Percentiles rank a stretch among this genome's conserved stretches.
Evolutionary conservation across 208 protist species (phyloP).

Genomic region (Borovskyia barvae): DNA sequence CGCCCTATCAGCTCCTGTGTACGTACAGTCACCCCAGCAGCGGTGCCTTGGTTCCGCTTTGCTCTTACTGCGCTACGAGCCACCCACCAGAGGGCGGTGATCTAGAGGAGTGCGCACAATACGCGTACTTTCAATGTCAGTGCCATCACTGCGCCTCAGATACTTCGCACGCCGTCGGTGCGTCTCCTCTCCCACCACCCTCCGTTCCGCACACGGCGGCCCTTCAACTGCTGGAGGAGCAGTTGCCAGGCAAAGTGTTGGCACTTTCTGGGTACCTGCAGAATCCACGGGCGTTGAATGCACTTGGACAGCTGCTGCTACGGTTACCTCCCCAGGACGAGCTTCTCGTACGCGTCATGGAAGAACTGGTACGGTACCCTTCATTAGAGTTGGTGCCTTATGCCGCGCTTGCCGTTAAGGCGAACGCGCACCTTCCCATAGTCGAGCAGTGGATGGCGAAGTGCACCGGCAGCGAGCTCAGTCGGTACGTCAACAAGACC

Average conservation of each 20-base stretch:
- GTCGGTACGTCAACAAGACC: conserved; percentile 33
- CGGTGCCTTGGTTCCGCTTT: conserved; percentile 30
- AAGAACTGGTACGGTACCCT: conserved; percentile 26
- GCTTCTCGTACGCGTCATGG: conserved; percentile 37
- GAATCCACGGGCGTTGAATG: conserved; percentile 42
- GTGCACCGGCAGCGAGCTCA: conserved; percentile 27
- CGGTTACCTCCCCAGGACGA: conserved; percentile 34
- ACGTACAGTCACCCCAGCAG: conserved; percentile 31
- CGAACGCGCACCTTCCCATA: conserved; percentile 12
- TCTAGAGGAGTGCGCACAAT: conserved; percentile 28
- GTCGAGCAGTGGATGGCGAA: conserved; percentile 17
- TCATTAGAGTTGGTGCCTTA: conserved; percentile 26
- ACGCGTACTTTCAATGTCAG: conserved; percentile 66
- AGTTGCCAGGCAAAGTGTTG: conserved; percentile 20
- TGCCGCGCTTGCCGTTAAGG: conserved; percentile 26
- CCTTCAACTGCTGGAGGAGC: conserved; percentile 30
- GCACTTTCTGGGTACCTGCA: conserved; percentile 16
- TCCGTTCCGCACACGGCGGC: conserved; percentile 36
- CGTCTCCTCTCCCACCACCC: conserved; percentile 27
- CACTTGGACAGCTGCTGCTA: conserved; percentile 65
- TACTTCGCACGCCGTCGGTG: not conserved
- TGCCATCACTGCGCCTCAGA: conserved; percentile 33
- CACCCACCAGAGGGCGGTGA: conserved; percentile 42
- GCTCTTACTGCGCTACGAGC: conserved; percentile 43
- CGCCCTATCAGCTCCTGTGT: conserved; percentile 56